These are phyloP conservation scores for Scutellaria minor DNA, from an alignment of 257 asterid genomes.

Conservation along the genomic window DNA sequence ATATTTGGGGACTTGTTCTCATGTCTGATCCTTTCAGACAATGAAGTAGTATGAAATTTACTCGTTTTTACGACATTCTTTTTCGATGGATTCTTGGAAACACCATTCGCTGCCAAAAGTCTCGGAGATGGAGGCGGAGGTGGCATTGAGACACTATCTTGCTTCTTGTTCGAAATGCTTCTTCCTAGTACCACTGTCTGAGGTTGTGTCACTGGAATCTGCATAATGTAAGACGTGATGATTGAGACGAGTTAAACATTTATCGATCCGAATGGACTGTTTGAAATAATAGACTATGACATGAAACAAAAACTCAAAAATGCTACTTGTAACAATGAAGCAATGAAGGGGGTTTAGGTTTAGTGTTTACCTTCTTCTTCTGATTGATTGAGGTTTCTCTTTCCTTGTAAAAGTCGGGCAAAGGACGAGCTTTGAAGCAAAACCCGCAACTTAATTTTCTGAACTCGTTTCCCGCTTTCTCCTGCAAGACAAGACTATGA, in stretches of 20 bases:
- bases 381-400: conserved; percentile 50
- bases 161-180: conserved; percentile 47
- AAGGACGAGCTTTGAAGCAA: conserved; percentile 96
- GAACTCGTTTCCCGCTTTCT: conserved; percentile 75
- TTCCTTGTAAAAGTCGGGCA: conserved; percentile 84
- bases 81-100: conserved; percentile 42
- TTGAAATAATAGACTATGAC: too few relatives aligned
- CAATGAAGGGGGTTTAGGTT: neutral
- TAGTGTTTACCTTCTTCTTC: conserved; percentile 53
- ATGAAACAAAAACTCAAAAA: too few relatives aligned
- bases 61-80: conserved; percentile 38
- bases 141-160: conserved; percentile 52
- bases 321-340: too few relatives aligned
- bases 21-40: conserved; percentile 40
- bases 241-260: neutral
- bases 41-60: conserved; percentile 32
- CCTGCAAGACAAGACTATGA: conserved; percentile 51
- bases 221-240: conserved; percentile 29
- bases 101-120: conserved; percentile 38
- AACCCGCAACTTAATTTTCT: conserved; percentile 64
- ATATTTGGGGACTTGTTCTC: conserved; percentile 69
- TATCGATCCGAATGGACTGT: too few relatives aligned
- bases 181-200: conserved; percentile 55
- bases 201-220: conserved; percentile 49
- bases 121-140: conserved; percentile 49